Conservation (phyloP, 495 filamentous ascomycete species). For the Hyaloscypha variabilis region DNA sequence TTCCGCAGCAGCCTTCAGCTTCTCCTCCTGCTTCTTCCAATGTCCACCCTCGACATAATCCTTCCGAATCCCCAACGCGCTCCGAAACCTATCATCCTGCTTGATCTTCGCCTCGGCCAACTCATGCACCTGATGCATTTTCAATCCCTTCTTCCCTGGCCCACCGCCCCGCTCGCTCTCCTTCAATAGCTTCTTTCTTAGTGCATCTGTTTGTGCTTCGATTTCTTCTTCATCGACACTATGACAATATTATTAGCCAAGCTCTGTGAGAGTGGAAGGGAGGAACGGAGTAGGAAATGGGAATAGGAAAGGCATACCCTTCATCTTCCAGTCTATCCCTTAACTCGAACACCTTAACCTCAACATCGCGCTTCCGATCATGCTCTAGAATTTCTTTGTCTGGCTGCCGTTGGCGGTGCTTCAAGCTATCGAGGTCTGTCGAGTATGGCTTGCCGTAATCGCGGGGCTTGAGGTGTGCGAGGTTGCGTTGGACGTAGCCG, state of each 20-base stretch:
- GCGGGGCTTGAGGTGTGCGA: conserved; percentile 83
- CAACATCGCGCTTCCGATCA: conserved; percentile 83
- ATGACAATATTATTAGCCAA: no score
- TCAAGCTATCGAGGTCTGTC: conserved; percentile 50
- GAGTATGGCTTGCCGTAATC: conserved; percentile 63
- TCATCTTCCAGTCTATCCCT: conserved; percentile 89
- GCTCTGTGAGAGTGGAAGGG: background rate
- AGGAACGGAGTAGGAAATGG: background rate
- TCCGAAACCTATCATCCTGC: conserved; percentile 87
- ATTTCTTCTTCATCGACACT: conserved; percentile 82
- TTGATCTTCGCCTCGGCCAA: conserved; percentile 93
- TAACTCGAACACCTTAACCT: conserved; percentile 90
- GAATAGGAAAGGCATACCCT: conserved; percentile 60
- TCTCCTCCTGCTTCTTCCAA: conserved; percentile 73
- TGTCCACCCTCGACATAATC: conserved; percentile 86
- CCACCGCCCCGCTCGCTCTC: conserved; percentile 48
- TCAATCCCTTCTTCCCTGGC: conserved; percentile 59
- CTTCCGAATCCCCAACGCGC: conserved; percentile 84
- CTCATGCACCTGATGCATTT: conserved; percentile 95
- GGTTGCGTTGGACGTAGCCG: conserved; percentile 95
- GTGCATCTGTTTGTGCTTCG: conserved; percentile 62
- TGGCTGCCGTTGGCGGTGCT: conserved; percentile 78
- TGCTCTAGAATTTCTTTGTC: conserved; percentile 93
- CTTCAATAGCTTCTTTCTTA: conserved; percentile 64
- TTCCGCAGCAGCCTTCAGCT: conserved; percentile 59